Conservation (phyloP, 208 protist species). For the Crithidia sp. region DNA sequence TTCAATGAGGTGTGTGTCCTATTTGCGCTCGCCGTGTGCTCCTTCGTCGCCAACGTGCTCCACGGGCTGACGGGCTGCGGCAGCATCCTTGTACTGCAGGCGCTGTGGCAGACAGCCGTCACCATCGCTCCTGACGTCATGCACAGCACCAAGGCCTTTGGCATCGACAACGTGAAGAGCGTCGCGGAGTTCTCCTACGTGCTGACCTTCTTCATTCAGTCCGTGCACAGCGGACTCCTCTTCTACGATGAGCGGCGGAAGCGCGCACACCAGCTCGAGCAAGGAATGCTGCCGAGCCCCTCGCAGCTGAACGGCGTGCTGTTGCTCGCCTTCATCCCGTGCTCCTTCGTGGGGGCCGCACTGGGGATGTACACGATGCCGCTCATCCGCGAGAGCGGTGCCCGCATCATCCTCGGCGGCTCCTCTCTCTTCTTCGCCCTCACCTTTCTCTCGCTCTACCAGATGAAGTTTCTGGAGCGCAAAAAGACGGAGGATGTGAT, state of each 20-base stretch:
- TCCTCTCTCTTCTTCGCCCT: constrained; percentile 48
- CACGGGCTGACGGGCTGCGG: constrained; percentile 53
- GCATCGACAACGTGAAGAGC: constrained; percentile 30
- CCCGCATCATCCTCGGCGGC: constrained; percentile 41
- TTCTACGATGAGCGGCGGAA: constrained; percentile 34
- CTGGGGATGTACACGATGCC: constrained; percentile 35
- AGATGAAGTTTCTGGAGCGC: constrained; percentile 44
- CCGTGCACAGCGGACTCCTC: constrained; percentile 22
- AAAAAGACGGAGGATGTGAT: constrained; percentile 42
- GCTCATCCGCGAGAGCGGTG: constrained; percentile 29
- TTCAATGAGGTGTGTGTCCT: constrained; percentile 25
- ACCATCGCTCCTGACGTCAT: constrained; percentile 24
- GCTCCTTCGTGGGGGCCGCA: constrained; percentile 24
- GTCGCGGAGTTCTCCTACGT: constrained; percentile 41
- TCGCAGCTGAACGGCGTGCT: constrained; percentile 34
- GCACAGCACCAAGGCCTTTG: constrained; percentile 21
- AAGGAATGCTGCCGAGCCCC: constrained; percentile 12
- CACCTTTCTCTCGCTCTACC: constrained; percentile 41
- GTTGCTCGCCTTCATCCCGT: constrained; percentile 26
- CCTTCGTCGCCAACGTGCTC: constrained; percentile 41
- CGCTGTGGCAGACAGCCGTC: constrained; percentile 37
- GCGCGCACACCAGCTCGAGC: constrained; percentile 15
- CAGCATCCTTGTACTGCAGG: constrained; percentile 44
- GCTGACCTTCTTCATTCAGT: constrained; percentile 37
- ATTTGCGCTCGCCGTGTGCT: constrained; percentile 27